Evolutionary conservation across 2,329 filamentous ascomycete species (phyloP), one percentile per base, ranked within the genome.

Genomic region (Diaporthe sp.): DNA sequence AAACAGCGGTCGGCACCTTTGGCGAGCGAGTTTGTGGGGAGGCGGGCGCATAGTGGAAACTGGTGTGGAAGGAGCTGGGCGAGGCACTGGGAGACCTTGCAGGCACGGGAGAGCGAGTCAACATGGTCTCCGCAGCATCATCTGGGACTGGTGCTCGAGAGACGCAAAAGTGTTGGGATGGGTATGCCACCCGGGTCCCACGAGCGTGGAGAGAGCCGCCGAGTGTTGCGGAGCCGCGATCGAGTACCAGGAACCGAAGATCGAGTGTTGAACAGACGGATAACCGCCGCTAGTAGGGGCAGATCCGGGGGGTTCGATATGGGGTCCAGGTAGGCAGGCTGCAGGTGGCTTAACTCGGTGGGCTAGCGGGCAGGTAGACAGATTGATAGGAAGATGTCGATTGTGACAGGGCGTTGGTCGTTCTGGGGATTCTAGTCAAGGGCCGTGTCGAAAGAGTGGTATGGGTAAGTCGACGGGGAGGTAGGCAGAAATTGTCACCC

Each of bases 61-160:
- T 78, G 47, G 72, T 70, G 76, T 79, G 81, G 72, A 87, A 85
- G 79, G 83, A 83, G 78, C 80, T 83, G 76, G 88, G 87, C 68
- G 89, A 90, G 80, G 86, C 85, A 85, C 86, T 89, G 83, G 87
- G 84, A 78, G 87, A 85, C 80, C 83, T 83, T 81, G 87, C 81
- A 80, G 87, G 83, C 78, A 87, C 84, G 76, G 88, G 88, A 80
- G 89, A 90, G 81, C 88, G 89, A 82, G 88, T 89, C 87, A 90
- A 87, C 89, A 91, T 91, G 86, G 83, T 89, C 85, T 83, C 83
- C 83, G 83, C 82, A 83, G 83, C 87, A 87, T 88, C 82, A 13
- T 74, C 42, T 50, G 69, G 55, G 52, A 61, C 60, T 64, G 50
- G 58, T 25, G 42, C 54, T 52, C 55, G 70, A 52, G 55, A 66